A percentile compares a stretch with the other conserved stretches of the same genome.
Evolutionary conservation across 805 yeast species (phyloP).

Genomic region (Starmerella khaoyaiensis): DNA sequence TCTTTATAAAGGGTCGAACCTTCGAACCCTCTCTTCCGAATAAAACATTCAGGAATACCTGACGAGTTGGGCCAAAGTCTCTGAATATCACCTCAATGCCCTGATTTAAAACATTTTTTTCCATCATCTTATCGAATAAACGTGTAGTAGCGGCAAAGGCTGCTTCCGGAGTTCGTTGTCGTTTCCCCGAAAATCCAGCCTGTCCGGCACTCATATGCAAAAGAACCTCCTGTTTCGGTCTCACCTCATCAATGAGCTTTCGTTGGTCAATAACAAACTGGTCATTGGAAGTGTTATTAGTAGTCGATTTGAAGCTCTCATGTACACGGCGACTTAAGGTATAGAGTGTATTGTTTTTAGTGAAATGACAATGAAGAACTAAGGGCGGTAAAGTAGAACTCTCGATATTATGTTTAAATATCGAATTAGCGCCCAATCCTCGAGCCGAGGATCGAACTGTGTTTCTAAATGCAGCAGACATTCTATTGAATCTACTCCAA

Average conservation of each 20-base stretch:
- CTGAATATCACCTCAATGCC: constrained; percentile 65
- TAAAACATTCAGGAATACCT: constrained; percentile 71
- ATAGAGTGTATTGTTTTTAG: constrained; percentile 69
- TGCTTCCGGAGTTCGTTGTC: constrained; percentile 88
- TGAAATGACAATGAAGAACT: constrained; percentile 62
- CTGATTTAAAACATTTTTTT: constrained; percentile 42
- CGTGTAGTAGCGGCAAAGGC: constrained; percentile 70
- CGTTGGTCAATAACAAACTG: constrained; percentile 52
- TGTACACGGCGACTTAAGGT: constrained; percentile 47
- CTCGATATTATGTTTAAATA: neutral
- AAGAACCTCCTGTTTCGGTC: constrained; percentile 64
- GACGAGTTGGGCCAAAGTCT: constrained; percentile 81
- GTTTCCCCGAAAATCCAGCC: constrained; percentile 78
- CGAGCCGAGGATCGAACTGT: too few relatives aligned
- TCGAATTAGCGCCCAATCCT: too few relatives aligned
- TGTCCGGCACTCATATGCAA: constrained; percentile 66
- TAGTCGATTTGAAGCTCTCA: constrained; percentile 27
- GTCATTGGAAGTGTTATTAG: constrained; percentile 26
- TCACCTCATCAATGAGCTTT: constrained; percentile 50
- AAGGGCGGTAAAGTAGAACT: constrained; percentile 28
- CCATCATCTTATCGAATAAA: constrained; percentile 59
- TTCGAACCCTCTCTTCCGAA: constrained; percentile 76
- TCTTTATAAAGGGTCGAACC: constrained; percentile 51
- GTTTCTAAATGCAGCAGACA: too few relatives aligned
- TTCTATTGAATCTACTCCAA: too few relatives aligned